Conservation (phyloP, 2,329 filamentous ascomycete species). For the Microdochium bolleyi region DNA sequence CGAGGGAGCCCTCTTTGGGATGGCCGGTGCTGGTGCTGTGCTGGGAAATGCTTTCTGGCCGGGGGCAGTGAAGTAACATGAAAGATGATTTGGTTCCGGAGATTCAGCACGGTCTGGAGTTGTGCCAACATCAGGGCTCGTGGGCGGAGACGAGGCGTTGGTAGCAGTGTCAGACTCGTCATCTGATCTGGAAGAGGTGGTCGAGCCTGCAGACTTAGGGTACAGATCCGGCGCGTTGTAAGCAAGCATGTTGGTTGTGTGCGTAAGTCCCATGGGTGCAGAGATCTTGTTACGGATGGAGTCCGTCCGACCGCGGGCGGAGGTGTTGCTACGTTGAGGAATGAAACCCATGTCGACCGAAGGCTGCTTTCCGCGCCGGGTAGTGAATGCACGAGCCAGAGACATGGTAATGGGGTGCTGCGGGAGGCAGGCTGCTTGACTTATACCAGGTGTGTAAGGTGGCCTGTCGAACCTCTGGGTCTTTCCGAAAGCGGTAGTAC, state of each 20-base stretch:
- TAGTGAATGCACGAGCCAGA: slow-evolving; percentile 65
- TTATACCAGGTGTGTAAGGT: background rate
- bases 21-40: slow-evolving; percentile 34
- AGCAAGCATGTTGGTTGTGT: slow-evolving; percentile 92
- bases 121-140: slow-evolving; percentile 59
- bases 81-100: slow-evolving; percentile 57
- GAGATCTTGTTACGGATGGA: slow-evolving; percentile 71
- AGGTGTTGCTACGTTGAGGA: slow-evolving; percentile 42
- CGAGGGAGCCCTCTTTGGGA: slow-evolving; percentile 73
- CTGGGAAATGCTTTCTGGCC: slow-evolving; percentile 32
- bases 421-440: background rate
- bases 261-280: slow-evolving; percentile 74
- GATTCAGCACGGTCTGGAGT: slow-evolving; percentile 45
- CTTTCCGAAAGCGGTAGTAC: background rate
- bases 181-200: slow-evolving; percentile 43
- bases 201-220: slow-evolving; percentile 36
- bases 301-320: slow-evolving; percentile 30
- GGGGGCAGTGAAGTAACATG: slow-evolving; percentile 55
- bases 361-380: slow-evolving; percentile 54
- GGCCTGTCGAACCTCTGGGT: background rate
- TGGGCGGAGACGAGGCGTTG: slow-evolving; percentile 54
- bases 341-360: slow-evolving; percentile 28
- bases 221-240: slow-evolving; percentile 87
- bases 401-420: slow-evolving; percentile 35
- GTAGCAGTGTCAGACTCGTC: slow-evolving; percentile 63